Evolutionary conservation across 2,329 filamentous ascomycete genomes (phyloP), one percentile per base, ranked within the genome.

Genomic region (Paraconiothyrium sp.): DNA sequence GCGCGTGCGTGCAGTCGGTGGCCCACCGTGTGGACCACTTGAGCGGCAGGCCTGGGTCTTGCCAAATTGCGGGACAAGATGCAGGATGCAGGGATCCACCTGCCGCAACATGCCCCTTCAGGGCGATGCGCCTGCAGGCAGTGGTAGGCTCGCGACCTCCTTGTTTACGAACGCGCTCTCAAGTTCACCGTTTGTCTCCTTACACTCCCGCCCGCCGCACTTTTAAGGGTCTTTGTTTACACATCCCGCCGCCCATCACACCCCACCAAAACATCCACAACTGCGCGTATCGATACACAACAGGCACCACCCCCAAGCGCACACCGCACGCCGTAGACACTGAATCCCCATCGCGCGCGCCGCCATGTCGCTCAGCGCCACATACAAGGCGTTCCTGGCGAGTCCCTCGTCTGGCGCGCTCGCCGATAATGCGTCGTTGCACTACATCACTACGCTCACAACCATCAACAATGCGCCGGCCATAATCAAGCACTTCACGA

Each of bases 371-470:
- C 73, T 78, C 62, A 66, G 63, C 61, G 73, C 73, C 65, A 72
- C 70, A 48, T 85, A 85, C 72, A 69, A 80, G 64, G 71, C 74
- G 6, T 85, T 84, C 69, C 74, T 85, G 58, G 78, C 77, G 60
- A 76, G 73, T 56, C 83, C 83, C 20, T 79, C 74, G 59, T 68
- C 77, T 52, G 76, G 74, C 51, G 78, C 76, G 44, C 79, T 85
- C 49, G 78, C 82, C 50, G 77, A 77, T 58, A 77, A 80, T 66
- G 82, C 83, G 51, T 76, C 80, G 13, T 76, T 85, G 69, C 89
- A 94, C 84, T 99, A 98, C 83, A 90, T 98, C 78, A 93, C 94
- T 59, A 97, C 94, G 8, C 90, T 93, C 13, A 93, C 90, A 37
- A 88, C 88, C 66, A 84, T 96, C 75, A 84, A 85, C 64, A 89